phyloP scores from a whole-genome alignment of 1,284 basidiomycete genomes.

The Gymnopus androsaceus region DNA sequence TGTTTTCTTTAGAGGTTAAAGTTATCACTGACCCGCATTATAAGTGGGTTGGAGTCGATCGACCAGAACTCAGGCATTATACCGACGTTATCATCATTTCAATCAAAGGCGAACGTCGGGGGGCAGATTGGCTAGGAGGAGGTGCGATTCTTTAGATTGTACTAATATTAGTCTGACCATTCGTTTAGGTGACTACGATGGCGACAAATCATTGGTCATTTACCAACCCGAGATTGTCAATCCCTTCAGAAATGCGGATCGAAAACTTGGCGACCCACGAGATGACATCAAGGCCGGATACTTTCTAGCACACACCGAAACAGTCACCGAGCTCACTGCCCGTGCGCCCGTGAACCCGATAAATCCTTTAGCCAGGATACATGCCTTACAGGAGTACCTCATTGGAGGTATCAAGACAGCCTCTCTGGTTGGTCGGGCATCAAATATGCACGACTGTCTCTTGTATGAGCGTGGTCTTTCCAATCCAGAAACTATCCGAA shows the following conservation, averaged over 20 bases:
- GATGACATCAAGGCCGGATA: conserved; percentile 34
- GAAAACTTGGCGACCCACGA: conserved; percentile 48
- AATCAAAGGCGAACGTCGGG: conserved; percentile 44
- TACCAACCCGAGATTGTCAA: conserved; percentile 51
- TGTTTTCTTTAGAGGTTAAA: conserved; percentile 1
- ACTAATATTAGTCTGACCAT: background rate
- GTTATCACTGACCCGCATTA: background rate
- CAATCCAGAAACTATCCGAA: conserved; percentile 47
- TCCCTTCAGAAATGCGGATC: conserved; percentile 50
- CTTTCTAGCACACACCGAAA: conserved; percentile 46
- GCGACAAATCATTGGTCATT: conserved; percentile 47
- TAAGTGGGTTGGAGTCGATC: conserved; percentile 50
- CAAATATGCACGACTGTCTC: conserved; percentile 55
- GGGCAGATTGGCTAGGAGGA: conserved; percentile 50
- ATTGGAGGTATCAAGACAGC: conserved; percentile 48
- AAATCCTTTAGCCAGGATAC: conserved; percentile 27
- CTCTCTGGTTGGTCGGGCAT: conserved; percentile 56
- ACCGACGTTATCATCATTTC: conserved; percentile 52
- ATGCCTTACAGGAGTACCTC: conserved; percentile 47
- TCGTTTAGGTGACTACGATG: conserved; percentile 50
- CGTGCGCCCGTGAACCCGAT: conserved; percentile 24
- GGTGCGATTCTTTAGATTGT: conserved; percentile 31
- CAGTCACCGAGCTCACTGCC: conserved; percentile 42
- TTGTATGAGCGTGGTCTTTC: conserved; percentile 53
- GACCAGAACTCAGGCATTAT: conserved; percentile 41